phyloP scores from a whole-genome alignment of 139 green algal species.

The Closterium sp. region DNA sequence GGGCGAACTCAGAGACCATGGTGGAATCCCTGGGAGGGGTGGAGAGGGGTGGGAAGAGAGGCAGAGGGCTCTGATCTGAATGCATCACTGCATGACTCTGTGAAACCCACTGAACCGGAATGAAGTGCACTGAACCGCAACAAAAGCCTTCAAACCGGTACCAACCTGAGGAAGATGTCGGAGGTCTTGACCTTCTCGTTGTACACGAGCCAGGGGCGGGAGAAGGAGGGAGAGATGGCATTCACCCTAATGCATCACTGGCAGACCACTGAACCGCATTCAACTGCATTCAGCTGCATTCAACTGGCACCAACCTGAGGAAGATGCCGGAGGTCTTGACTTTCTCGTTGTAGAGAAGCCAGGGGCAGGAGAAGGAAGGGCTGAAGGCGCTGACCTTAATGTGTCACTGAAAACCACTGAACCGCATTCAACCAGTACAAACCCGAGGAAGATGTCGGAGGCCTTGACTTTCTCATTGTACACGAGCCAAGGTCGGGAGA shows the following conservation, averaged over 20 bases:
- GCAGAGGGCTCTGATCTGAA: too few species aligned
- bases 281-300: too few species aligned
- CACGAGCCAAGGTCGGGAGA: not conserved
- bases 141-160: not conserved
- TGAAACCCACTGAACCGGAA: too few species aligned
- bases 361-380: not conserved
- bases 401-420: too few species aligned
- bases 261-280: not conserved
- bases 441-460: too few species aligned
- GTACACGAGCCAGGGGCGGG: slow-evolving; percentile 63
- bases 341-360: too few species aligned
- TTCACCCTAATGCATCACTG: not conserved
- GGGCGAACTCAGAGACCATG: slow-evolving; percentile 44
- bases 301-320: too few species aligned
- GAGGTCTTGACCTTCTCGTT: slow-evolving; percentile 75
- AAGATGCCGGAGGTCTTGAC: too few species aligned
- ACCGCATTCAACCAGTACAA: too few species aligned
- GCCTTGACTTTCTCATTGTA: too few species aligned
- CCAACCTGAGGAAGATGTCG: slow-evolving; percentile 32
- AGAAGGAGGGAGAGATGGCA: not conserved
- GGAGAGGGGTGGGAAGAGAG: too few species aligned
- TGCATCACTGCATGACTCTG: too few species aligned
- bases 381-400: slow-evolving; percentile 26
- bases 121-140: not conserved
- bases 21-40: slow-evolving; percentile 50